These are phyloP conservation scores for Eucalyptus globulus DNA, from an alignment of 345 rosid genomes.

Conservation along the genomic window DNA sequence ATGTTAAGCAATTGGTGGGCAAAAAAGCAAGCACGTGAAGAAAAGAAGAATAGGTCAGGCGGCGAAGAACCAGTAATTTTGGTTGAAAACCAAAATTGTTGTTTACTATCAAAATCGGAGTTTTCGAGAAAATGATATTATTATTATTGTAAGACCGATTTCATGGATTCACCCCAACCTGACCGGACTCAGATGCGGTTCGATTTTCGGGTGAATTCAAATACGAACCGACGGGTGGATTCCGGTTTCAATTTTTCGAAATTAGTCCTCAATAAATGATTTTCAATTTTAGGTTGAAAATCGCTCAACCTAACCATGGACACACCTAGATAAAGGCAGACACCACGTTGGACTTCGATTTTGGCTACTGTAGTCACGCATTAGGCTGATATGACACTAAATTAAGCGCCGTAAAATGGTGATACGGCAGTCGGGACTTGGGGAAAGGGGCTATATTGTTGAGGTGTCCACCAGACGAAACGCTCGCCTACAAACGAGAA, in stretches of 20 bases:
- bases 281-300: fast-evolving
- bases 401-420: neutral
- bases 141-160: too few species aligned
- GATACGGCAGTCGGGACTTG: neutral
- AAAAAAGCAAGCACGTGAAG: too few species aligned
- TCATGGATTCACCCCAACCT: fast-evolving
- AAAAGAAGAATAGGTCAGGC: too few species aligned
- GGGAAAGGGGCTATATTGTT: fast-evolving
- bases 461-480: neutral
- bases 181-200: too few species aligned
- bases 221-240: too few species aligned
- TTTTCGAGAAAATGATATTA: fast-evolving
- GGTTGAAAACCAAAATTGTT: fast-evolving
- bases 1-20: too few species aligned
- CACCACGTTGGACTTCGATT: too few species aligned
- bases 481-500: neutral
- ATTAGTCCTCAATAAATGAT: fast-evolving
- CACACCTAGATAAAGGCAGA: fast-evolving
- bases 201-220: too few species aligned
- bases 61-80: too few species aligned
- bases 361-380: too few species aligned
- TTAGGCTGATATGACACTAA: neutral
- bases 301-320: fast-evolving
- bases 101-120: fast-evolving
- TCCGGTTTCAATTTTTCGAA: fast-evolving